Evolutionary conservation across 768 basidiomycete genomes (phyloP).

Genomic region (Lactarius akahatsu): DNA sequence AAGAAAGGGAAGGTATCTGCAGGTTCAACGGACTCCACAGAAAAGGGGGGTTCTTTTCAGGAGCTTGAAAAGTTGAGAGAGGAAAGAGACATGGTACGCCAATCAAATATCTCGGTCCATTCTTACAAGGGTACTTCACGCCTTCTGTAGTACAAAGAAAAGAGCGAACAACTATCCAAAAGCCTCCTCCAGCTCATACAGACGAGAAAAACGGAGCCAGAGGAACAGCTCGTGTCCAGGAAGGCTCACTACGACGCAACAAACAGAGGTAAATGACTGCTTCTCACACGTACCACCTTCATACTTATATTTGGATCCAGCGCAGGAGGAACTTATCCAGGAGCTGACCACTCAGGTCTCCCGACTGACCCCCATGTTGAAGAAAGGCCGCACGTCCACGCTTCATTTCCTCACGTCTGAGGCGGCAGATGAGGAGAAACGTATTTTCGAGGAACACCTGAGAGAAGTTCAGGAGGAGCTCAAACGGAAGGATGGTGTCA

Average conservation of each 20-base stretch:
- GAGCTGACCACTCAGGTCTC: conserved; percentile 56
- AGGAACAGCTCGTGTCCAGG: conserved; percentile 50
- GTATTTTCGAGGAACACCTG: conserved; percentile 49
- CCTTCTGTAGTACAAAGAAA: conserved; percentile 21
- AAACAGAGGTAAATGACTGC: conserved; percentile 46
- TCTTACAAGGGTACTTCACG: not conserved
- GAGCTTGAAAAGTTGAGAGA: conserved; percentile 30
- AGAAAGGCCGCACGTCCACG: conserved; percentile 48
- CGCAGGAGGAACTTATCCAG: conserved; percentile 54
- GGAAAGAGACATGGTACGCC: conserved; percentile 34
- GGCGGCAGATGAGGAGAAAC: conserved; percentile 68
- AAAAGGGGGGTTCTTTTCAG: not conserved
- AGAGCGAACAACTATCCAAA: conserved; percentile 42
- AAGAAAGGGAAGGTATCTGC: conserved; percentile 16
- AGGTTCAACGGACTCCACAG: not conserved
- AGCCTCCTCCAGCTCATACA: conserved; percentile 61
- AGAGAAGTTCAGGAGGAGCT: conserved; percentile 43
- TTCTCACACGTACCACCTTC: not conserved
- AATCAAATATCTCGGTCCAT: not conserved
- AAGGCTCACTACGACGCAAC: conserved; percentile 51
- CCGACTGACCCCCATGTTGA: conserved; percentile 53
- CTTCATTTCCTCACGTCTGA: conserved; percentile 73
- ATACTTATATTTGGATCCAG: conserved; percentile 38
- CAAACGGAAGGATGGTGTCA: conserved; percentile 43
- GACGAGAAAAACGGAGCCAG: conserved; percentile 64